These are phyloP conservation scores for Huntiella moniliformis DNA, from an alignment of 2,329 filamentous ascomycete species.

Conservation along the genomic window DNA sequence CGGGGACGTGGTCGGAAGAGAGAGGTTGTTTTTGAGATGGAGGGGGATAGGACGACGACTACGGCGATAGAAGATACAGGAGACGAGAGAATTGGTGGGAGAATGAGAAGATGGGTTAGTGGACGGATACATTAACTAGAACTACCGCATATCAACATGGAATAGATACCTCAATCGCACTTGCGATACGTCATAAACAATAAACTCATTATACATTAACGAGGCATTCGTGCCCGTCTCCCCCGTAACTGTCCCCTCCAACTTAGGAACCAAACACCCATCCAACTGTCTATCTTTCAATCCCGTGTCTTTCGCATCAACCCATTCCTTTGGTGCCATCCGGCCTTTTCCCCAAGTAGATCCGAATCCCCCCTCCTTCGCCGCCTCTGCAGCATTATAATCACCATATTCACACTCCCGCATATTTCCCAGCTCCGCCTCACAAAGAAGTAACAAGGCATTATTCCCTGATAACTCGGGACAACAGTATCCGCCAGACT, in stretches of 20 bases:
- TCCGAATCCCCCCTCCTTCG: slow-evolving; percentile 37
- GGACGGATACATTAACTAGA: neutral
- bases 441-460: slow-evolving; percentile 63
- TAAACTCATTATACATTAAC: slow-evolving; percentile 56
- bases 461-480: slow-evolving; percentile 42
- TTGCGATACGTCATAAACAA: slow-evolving; percentile 50
- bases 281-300: slow-evolving; percentile 17
- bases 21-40: slow-evolving; percentile 7
- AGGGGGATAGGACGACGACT: neutral
- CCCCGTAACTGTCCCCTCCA: slow-evolving; percentile 24
- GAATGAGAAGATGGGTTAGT: slow-evolving; percentile 1
- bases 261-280: slow-evolving; percentile 50
- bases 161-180: slow-evolving; percentile 53
- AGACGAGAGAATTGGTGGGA: neutral
- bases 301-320: slow-evolving; percentile 39
- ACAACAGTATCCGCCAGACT: slow-evolving; percentile 63
- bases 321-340: slow-evolving; percentile 50
- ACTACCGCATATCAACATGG: slow-evolving; percentile 32
- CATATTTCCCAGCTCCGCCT: slow-evolving; percentile 57
- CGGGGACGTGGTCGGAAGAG: neutral
- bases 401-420: slow-evolving; percentile 34
- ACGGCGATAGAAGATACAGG: neutral
- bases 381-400: slow-evolving; percentile 45
- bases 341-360: slow-evolving; percentile 54
- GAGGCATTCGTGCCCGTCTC: slow-evolving; percentile 21